Conservation (phyloP, 2,329 filamentous ascomycete species). For the Pseudonectria buxi region DNA sequence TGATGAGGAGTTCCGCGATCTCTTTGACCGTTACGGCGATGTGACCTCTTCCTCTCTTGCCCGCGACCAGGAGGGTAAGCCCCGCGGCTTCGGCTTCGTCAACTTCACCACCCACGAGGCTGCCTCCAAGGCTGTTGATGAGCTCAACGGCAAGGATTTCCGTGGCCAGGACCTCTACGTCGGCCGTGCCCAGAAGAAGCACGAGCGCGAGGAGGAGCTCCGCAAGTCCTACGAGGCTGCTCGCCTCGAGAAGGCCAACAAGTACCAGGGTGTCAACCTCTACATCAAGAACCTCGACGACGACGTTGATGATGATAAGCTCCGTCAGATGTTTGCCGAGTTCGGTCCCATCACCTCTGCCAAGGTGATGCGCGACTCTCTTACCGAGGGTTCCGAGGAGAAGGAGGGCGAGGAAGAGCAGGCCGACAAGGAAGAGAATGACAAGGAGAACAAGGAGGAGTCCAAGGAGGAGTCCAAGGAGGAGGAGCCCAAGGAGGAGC, state of each 20-base stretch:
- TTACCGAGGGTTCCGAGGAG: constrained; percentile 48
- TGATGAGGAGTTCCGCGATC: constrained; percentile 88
- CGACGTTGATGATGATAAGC: constrained; percentile 95
- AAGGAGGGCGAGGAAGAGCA: constrained; percentile 48
- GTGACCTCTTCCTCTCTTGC: constrained; percentile 95
- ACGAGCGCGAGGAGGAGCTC: constrained; percentile 98
- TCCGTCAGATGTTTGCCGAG: constrained; percentile 84
- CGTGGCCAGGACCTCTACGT: constrained; percentile 95
- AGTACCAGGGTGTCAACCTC: constrained; percentile 98
- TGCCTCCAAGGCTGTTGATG: constrained; percentile 79
- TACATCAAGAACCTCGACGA: constrained; percentile 99
- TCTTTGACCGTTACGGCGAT: constrained; percentile 88
- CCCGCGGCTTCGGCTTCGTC: constrained; percentile 91
- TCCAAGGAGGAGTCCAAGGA: constrained; percentile 46
- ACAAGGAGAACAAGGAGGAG: constrained; percentile 42
- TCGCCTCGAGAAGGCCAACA: constrained; percentile 95
- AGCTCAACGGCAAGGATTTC: constrained; percentile 87
- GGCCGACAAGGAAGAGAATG: constrained; percentile 45
- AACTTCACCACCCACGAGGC: constrained; percentile 91
- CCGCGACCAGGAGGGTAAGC: constrained; percentile 83
- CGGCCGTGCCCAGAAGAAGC: constrained; percentile 98
- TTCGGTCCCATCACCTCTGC: constrained; percentile 96
- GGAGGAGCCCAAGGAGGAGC: constrained; percentile 44
- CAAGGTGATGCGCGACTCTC: constrained; percentile 94
- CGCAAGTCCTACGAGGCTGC: constrained; percentile 98